phyloP scores from a whole-genome alignment of 371 early-diverging fungal genomes.

The Mortierella sp. region DNA sequence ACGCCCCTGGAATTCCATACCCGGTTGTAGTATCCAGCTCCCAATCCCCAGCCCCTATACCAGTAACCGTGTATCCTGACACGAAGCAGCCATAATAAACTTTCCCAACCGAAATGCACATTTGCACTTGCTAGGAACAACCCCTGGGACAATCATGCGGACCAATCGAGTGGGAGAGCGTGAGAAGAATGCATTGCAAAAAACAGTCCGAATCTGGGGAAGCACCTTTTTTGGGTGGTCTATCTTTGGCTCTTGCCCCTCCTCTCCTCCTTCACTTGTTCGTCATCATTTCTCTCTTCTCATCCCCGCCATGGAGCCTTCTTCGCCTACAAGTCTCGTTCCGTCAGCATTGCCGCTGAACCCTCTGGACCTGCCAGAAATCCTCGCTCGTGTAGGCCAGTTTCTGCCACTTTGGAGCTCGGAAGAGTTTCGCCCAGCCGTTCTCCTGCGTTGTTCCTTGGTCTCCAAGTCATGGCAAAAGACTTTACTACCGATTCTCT shows the following conservation, averaged over 20 bases:
- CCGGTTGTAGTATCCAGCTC: too few species aligned
- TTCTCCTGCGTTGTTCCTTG: conserved; percentile 24
- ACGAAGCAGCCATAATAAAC: too few species aligned
- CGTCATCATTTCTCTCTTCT: neutral
- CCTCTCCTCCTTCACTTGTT: neutral
- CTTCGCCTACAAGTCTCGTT: neutral
- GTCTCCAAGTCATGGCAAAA: conserved; percentile 20
- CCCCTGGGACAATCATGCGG: too few species aligned
- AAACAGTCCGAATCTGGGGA: too few species aligned
- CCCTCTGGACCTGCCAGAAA: conserved; percentile 32
- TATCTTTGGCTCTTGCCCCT: neutral
- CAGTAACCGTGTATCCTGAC: too few species aligned
- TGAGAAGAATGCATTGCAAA: too few species aligned
- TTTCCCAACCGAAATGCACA: too few species aligned
- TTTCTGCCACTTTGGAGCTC: conserved; percentile 37
- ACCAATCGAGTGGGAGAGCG: too few species aligned
- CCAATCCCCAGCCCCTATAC: too few species aligned
- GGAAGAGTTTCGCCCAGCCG: conserved; percentile 24
- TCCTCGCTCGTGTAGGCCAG: conserved; percentile 33
- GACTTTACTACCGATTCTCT: conserved; percentile 25
- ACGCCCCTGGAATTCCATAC: too few species aligned
- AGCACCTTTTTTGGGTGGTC: too few species aligned
- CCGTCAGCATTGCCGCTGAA: neutral
- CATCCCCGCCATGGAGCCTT: neutral
- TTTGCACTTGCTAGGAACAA: too few species aligned